Evolutionary conservation across 2,329 filamentous ascomycete species (phyloP), one percentile per base, ranked within the genome.

Genomic region (Dendrostoma leiphaemia): DNA sequence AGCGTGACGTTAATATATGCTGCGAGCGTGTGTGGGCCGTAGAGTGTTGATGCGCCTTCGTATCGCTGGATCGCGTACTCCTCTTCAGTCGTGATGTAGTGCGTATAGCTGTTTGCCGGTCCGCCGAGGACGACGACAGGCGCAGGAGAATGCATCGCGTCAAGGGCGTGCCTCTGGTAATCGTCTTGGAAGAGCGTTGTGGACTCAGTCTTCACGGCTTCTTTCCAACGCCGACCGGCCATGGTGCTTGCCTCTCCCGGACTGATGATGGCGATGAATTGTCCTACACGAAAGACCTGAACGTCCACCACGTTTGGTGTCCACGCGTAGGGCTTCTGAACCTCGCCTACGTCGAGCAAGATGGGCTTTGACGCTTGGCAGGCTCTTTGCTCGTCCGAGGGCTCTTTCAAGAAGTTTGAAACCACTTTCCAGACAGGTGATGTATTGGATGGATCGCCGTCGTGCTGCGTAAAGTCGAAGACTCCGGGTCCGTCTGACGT

Each of bases 381-480:
- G 1, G 74, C 77, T 53, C 78, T 78, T 66, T 97, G 93, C 55
- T 84, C 79, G 5, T 83, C 70, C 0, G 80, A 83, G 0, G 93
- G 91, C 21, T 79, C 77, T 51, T 90, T 88, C 13, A 97, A 74
- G 13, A 91, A 73, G 7, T 81, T 81, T 2, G 89, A 85, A 3
- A 95, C 90, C 7, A 90, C 74, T 23, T 78, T 76, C 93, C 93
- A 97, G 4, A 97, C 72, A 0, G 91, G 91, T 2, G 76, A 78
- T 0, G 76, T 79, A 21, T 80, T 81, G 37, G 83, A 80, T 0
- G 90, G 86, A n/a, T 82, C 77, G 29, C 85, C 86, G 60, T 89
- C 82, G 60, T 91, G 92, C 66, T 97, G 93, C 1, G 90, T 94
- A 67, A 97, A 97, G 70, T 97, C 93, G 64, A 96, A 96, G 0